Evolutionary conservation across 2,329 filamentous ascomycete genomes (phyloP).

Genomic region (Epichloe gansuensis): DNA sequence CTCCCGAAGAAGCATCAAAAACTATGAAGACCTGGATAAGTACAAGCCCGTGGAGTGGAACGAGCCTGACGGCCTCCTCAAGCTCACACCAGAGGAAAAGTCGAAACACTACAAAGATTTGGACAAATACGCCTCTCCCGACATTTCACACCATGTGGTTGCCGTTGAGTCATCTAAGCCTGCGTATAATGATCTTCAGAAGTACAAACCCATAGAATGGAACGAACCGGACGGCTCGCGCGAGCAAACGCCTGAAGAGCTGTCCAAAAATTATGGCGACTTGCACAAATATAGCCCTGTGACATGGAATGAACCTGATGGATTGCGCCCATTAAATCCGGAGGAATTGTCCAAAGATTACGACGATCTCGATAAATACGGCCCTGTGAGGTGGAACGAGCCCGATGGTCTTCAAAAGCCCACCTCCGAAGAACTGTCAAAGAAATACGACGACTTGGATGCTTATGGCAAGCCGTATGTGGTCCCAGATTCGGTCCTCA

Average conservation of each 20-base stretch:
- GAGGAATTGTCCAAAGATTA: constrained; percentile 31
- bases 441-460: constrained; percentile 23
- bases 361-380: constrained; percentile 23
- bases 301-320: constrained; percentile 25
- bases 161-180: constrained; percentile 14
- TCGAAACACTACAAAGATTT: constrained; percentile 24
- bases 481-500: constrained; percentile 6
- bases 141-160: constrained; percentile 15
- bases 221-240: constrained; percentile 29
- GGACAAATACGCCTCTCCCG: constrained; percentile 21
- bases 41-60: constrained; percentile 23
- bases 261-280: constrained; percentile 28
- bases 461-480: constrained; percentile 15
- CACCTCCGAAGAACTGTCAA: constrained; percentile 19
- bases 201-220: constrained; percentile 26
- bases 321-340: constrained; percentile 15
- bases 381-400: constrained; percentile 18
- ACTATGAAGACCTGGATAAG: constrained; percentile 28
- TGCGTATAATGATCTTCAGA: constrained; percentile 27
- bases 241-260: constrained; percentile 20
- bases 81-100: constrained; percentile 16
- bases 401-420: constrained; percentile 15
- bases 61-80: constrained; percentile 20
- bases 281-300: constrained; percentile 24
- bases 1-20: constrained; percentile 21